These are phyloP conservation scores for Poronia punctata DNA, from an alignment of 495 filamentous ascomycete species.

Conservation along the genomic window DNA sequence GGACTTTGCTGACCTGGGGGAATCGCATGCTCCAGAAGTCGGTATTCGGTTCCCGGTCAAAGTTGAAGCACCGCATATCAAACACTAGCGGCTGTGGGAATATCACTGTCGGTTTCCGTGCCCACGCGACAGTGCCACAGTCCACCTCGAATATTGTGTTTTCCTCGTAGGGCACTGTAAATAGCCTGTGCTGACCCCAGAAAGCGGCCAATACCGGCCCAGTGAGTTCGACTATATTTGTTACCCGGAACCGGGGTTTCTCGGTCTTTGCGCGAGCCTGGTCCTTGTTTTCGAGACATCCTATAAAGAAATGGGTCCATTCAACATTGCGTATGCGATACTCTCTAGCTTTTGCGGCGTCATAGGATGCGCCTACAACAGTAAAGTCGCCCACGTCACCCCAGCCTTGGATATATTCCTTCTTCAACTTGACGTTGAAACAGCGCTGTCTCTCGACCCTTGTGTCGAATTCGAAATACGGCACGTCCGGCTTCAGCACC, in stretches of 20 bases:
- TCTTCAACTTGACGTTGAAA: constrained; percentile 78
- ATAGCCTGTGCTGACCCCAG: constrained; percentile 27
- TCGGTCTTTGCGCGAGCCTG: constrained; percentile 45
- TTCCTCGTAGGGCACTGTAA: constrained; percentile 19
- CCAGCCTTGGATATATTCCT: constrained; percentile 75
- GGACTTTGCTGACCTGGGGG: constrained; percentile 39
- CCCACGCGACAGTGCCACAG: constrained; percentile 10
- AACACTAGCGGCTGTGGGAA: constrained; percentile 37
- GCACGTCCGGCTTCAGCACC: constrained; percentile 73
- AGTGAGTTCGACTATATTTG: constrained; percentile 45
- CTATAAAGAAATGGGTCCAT: constrained; percentile 78
- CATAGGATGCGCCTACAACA: constrained; percentile 64
- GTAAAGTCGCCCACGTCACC: constrained; percentile 80
- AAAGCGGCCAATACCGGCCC: constrained; percentile 27
- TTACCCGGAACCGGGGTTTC: constrained; percentile 55
- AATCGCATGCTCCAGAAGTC: constrained; percentile 43
- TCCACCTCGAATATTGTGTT: constrained; percentile 29
- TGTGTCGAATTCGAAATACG: constrained; percentile 59
- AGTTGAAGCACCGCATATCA: constrained; percentile 42
- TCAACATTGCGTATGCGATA: constrained; percentile 41
- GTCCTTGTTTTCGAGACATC: constrained; percentile 66
- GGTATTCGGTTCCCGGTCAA: constrained; percentile 36
- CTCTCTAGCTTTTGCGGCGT: constrained; percentile 48
- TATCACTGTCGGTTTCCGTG: constrained; percentile 26
- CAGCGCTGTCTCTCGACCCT: constrained; percentile 29